These are phyloP conservation scores for Apiospora koreana DNA, from an alignment of 2,329 filamentous ascomycete species.

Conservation along the genomic window DNA sequence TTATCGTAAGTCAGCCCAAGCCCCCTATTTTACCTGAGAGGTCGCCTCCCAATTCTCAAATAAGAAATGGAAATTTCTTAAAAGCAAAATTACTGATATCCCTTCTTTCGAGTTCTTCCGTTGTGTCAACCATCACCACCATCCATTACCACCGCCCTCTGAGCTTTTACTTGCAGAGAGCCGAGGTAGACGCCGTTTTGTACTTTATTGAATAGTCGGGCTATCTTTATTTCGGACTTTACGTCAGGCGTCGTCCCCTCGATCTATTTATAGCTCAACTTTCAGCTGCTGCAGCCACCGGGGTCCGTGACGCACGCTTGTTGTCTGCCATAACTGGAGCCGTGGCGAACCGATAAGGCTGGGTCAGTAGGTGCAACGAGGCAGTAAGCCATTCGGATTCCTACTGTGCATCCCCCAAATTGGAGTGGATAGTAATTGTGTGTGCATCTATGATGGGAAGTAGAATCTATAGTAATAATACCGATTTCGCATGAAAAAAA, in stretches of 20 bases:
- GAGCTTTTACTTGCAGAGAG: no score
- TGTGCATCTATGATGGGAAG: no score
- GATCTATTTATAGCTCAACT: background rate
- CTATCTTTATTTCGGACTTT: background rate
- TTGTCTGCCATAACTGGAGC: background rate
- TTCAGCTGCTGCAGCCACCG: background rate
- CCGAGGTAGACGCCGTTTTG: background rate
- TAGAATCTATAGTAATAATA: no score
- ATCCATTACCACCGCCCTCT: no score
- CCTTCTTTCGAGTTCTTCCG: no score
- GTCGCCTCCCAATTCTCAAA: slow-evolving; percentile 43
- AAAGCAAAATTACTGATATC: no score
- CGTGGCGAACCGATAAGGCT: background rate
- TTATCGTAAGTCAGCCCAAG: slow-evolving; percentile 37
- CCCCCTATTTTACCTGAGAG: slow-evolving; percentile 53
- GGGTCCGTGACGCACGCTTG: background rate
- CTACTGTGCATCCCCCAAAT: no score
- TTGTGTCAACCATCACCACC: no score
- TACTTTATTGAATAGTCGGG: background rate
- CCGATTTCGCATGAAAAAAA: no score
- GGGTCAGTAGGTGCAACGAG: background rate
- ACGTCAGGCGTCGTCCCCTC: background rate
- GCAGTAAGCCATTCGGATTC: no score
- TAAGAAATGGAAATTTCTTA: slow-evolving; percentile 54
- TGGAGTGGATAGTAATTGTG: no score